A percentile compares a stretch with the other conserved stretches of the same genome.
Evolutionary conservation across 495 filamentous ascomycete genomes (phyloP).

Genomic region (Letharia lupina): DNA sequence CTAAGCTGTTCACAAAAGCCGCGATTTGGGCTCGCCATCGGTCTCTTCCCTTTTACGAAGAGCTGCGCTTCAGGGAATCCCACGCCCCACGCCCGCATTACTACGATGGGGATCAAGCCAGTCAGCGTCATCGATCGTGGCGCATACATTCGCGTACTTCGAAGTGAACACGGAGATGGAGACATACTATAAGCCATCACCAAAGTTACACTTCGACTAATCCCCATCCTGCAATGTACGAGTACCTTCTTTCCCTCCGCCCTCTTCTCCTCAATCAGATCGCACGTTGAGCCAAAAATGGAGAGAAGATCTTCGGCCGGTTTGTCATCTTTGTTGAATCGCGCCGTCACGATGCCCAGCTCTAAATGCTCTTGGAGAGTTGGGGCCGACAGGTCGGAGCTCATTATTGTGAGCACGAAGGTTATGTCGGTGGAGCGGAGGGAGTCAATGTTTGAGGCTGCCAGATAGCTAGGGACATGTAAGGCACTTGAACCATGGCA

Average conservation of each 20-base stretch:
- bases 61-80: conserved; percentile 4
- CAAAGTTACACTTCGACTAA: conserved; percentile 14
- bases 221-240: conserved; percentile 17
- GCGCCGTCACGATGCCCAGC: conserved; percentile 6
- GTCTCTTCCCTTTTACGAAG: conserved; percentile 10
- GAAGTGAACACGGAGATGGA: background rate
- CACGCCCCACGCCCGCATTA: conserved; percentile 16
- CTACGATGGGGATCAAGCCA: background rate
- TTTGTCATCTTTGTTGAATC: conserved; percentile 10
- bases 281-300: conserved; percentile 3
- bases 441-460: conserved; percentile 13
- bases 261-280: conserved; percentile 9
- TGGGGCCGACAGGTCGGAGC: conserved; percentile 7
- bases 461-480: background rate
- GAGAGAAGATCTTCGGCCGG: conserved; percentile 8
- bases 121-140: background rate
- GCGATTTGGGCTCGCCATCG: conserved; percentile 10
- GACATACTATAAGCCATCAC: conserved; percentile 15
- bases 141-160: no score
- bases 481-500: background rate
- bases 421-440: conserved; percentile 8
- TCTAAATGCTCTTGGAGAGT: conserved; percentile 10
- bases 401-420: conserved; percentile 17
- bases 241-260: conserved; percentile 5
- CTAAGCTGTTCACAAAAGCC: conserved; percentile 14